Conservation (phyloP, 2,329 filamentous ascomycete genomes). For the Lasiodiplodia gonubiensis region DNA sequence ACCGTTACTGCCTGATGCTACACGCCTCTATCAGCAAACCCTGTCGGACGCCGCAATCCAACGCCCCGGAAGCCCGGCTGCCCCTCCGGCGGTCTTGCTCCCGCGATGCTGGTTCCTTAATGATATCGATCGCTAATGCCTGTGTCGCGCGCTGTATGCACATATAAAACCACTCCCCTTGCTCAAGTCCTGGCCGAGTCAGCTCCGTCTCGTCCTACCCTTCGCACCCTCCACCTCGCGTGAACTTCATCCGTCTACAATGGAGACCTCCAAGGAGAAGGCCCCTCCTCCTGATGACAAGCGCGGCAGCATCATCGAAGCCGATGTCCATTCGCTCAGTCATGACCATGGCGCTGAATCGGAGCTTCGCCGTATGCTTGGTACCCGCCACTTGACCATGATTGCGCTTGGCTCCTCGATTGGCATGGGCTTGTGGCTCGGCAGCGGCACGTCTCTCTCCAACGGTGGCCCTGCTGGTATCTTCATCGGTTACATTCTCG, state of each 20-base stretch:
- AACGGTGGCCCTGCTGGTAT: constrained; percentile 52
- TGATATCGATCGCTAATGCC: constrained; percentile 4
- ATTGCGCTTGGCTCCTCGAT: constrained; percentile 50
- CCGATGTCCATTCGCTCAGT: constrained; percentile 18
- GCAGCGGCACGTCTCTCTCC: constrained; percentile 49
- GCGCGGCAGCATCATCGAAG: constrained; percentile 21
- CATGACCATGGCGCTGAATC: constrained; percentile 39
- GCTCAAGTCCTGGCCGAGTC: not conserved
- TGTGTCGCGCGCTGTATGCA: not conserved
- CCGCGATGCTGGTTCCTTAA: not conserved
- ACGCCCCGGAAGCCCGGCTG: constrained; percentile 1
- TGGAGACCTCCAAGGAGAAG: constrained; percentile 26
- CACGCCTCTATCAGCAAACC: constrained; percentile 21
- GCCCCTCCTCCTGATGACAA: constrained; percentile 4
- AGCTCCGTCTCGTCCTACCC: constrained; percentile 12
- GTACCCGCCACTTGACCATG: constrained; percentile 50
- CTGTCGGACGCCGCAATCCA: constrained; percentile 8
- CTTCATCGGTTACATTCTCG: constrained; percentile 53
- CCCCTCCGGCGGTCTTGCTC: not conserved
- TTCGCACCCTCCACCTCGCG: not conserved
- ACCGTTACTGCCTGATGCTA: not conserved
- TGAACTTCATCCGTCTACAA: constrained; percentile 3
- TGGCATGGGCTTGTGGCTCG: constrained; percentile 57
- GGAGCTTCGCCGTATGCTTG: constrained; percentile 48
- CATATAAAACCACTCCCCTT: constrained; percentile 18